Base-by-base conservation (phyloP, 2,329 filamentous ascomycete species). In the Xylaria sp. region DNA sequence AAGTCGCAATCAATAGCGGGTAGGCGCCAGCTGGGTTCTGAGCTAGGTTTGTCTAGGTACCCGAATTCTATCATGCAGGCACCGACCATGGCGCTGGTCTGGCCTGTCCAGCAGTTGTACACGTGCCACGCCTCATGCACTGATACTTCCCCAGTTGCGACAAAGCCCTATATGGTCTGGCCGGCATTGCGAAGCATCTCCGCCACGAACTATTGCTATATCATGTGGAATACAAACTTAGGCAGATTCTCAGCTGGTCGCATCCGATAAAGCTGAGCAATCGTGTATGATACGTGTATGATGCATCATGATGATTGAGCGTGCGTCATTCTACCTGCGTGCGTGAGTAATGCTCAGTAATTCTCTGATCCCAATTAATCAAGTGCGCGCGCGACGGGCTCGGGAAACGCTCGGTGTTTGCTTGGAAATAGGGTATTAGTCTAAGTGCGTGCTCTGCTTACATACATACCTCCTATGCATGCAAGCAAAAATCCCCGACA, bases 321-420 rank as follows among this genome's bases (percentile, higher is more conserved):
- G 23, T 28, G 20, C 23, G 17, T 17, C 48, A n/a, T 44, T 38
- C 23, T 9, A 13, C 38, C 44, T 38, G 44, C 38, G 6, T 9
- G 56, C 6, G 49, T 65, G 66, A 68, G 62, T 65, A 68, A 68
- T 68, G 62, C 58, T 65, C 51, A 48, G 62, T 62, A 46, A 62
- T 65, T 57, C 26, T 42, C 60, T 13, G 28, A 62, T 28, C 33
- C 15, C 38, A 60, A 33, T 60, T 23, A 15, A 13, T 60, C 31
- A 20, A 13, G 31, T 42, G 7, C 38, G 48, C 28, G 48, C 28
- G 28, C 33, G 40, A 60, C 26, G 40, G 23, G 20, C 10, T 31
- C 56, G 60, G 65, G 11, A 26, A 40, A 38, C 38, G 20, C 38
- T 63, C 66, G 66, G 66, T 15, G 58, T 69, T 61, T 69, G 66